phyloP scores from a whole-genome alignment of 2,329 filamentous ascomycete species.

The Aspergillus chevalieri region DNA sequence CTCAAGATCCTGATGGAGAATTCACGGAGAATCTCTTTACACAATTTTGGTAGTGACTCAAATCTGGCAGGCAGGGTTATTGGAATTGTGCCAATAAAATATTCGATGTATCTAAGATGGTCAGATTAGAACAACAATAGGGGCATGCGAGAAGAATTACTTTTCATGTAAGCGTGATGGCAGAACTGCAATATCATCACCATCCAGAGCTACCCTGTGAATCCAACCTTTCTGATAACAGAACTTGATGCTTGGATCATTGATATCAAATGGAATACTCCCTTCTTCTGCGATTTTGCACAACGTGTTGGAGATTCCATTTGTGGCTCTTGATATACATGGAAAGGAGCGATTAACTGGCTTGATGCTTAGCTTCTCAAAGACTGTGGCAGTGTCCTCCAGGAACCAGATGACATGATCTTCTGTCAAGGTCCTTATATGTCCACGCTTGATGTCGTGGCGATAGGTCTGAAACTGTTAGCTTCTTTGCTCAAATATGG shows the following conservation, averaged over 20 bases:
- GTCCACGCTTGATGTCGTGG: not conserved
- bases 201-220: too few relatives aligned
- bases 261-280: not conserved
- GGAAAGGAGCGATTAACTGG: not conserved
- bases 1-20: too few relatives aligned
- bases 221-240: too few relatives aligned
- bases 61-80: too few relatives aligned
- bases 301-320: not conserved
- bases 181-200: too few relatives aligned
- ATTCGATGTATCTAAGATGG: too few relatives aligned
- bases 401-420: not conserved
- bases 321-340: not conserved
- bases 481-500: not conserved
- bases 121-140: too few relatives aligned
- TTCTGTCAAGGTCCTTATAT: not conserved
- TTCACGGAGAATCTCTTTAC: too few relatives aligned
- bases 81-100: too few relatives aligned
- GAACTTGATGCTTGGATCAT: not conserved
- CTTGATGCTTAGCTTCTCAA: not conserved
- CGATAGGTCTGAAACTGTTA: not conserved
- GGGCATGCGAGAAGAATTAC: too few relatives aligned
- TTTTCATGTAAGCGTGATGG: too few relatives aligned
- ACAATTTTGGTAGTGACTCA: too few relatives aligned
- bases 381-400: not conserved
- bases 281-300: not conserved